Conservation (phyloP, 2,329 filamentous ascomycete species). For the Trichoderma guizhouense region DNA sequence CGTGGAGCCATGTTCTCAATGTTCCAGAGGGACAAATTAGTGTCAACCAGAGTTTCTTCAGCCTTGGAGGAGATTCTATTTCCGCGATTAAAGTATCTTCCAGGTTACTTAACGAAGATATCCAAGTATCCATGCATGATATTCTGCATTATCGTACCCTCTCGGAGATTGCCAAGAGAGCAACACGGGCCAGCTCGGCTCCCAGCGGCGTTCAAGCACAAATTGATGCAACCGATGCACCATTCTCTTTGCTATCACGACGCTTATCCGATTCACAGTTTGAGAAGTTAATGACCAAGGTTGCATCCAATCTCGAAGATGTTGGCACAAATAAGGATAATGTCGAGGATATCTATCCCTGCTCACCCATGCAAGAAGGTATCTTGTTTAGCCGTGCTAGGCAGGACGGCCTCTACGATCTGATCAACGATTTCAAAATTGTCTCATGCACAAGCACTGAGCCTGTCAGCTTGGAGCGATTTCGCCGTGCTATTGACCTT, state of each 20-base stretch:
- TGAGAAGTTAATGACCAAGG: neutral
- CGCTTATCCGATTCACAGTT: neutral
- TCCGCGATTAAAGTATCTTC: neutral
- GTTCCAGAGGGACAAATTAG: neutral
- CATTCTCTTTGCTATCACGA: neutral
- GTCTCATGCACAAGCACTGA: neutral
- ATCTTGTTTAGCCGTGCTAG: neutral
- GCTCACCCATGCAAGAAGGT: neutral
- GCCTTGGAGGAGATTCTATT: neutral
- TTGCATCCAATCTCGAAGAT: neutral
- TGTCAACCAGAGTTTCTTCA: neutral
- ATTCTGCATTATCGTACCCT: neutral
- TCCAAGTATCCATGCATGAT: neutral
- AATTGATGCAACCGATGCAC: neutral
- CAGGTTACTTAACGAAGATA: neutral
- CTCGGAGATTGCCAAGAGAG: neutral
- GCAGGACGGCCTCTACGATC: neutral
- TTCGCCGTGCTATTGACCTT: neutral
- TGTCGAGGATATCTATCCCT: neutral
- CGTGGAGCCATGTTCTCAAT: neutral
- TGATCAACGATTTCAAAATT: neutral
- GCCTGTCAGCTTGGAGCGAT: neutral
- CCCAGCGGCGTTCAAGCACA: neutral
- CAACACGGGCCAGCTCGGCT: neutral
- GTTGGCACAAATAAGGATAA: neutral